Evolutionary conservation across 176 grass and related monocot species (phyloP).

Genomic region (Musa troglodytarum): DNA sequence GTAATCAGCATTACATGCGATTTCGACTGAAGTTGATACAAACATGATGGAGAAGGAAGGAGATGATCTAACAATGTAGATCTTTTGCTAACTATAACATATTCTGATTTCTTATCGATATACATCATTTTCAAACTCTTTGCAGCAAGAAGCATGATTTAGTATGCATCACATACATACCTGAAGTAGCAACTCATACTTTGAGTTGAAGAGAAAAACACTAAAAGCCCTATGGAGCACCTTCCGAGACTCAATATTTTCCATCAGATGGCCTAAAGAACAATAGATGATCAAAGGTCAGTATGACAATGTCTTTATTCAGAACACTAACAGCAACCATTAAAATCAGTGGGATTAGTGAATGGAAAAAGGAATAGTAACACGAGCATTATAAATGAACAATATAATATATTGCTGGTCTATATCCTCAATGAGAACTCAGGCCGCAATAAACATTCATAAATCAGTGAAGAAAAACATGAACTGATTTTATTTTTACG

Average conservation of each 20-base stretch:
- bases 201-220: conserved; percentile 98
- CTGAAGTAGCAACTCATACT: conserved; percentile 88
- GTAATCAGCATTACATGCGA: not conserved
- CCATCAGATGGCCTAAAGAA: conserved; percentile 84
- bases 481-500: not conserved
- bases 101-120: too few relatives aligned
- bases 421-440: not conserved
- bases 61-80: not conserved
- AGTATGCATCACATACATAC: conserved; percentile 13
- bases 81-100: too few relatives aligned
- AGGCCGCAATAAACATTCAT: not conserved
- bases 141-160: not conserved
- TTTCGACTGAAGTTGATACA: not conserved
- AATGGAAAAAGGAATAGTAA: not conserved
- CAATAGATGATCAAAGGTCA: conserved; percentile 11
- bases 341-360: not conserved
- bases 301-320: not conserved
- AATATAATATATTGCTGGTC: not conserved
- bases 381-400: not conserved
- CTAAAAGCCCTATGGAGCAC: conserved; percentile 95
- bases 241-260: conserved; percentile 81
- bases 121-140: too few relatives aligned
- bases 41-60: too few relatives aligned
- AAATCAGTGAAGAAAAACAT: not conserved
- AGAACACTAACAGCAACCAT: not conserved